Base-by-base conservation (phyloP, 495 filamentous ascomycete species). In the Rostrohypoxylon terebratum region DNA sequence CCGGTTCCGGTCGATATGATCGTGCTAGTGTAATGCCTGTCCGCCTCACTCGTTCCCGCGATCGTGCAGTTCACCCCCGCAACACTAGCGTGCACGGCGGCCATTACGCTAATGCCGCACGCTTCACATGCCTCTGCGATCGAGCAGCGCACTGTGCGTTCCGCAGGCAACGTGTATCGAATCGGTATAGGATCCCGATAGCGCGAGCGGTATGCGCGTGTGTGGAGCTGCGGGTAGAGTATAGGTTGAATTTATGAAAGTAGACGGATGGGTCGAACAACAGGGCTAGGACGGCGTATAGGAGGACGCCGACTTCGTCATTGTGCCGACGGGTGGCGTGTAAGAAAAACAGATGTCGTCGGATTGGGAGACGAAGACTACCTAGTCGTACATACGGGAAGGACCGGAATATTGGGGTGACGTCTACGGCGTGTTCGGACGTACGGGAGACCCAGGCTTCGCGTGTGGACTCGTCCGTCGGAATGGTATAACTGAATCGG, bases 241-340 rank as follows among this genome's bases (percentile, higher is more conserved):
- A n/a, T n/a, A n/a, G n/a, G 51, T 13, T 21, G 21, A 25, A 31
- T 31, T 25, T 2, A 25, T 25, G 8, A 31, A 2, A 4, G 51
- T 11, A 0, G 13, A 16, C 8, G 51, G 51, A 4, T 9, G 9
- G 31, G 51, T n/a, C n/a, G n/a, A n/a, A 36, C 8, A 28, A 28
- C 28, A 55, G 51, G 8, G 28, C 25, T 9, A 55, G 51, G 10
- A 59, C 36, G 38, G 76, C 73, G 44, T 74, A 66, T 10, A 79
- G 68, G 14, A 81, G 51, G 1, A 64, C 71, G 23, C 79, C 78
- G 23, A 70, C 33, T n/a, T 78, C 78, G 38, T 82, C 80, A 10
- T 68, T 80, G 6, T 74, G 75, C 78, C 80, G 81, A 60, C 81
- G 80, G 23, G 79, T 66, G 11, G 59, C 63, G 50, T 80, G 75